Percentiles rank a stretch among this genome's conserved stretches.
Evolutionary conservation across 2,329 filamentous ascomycete species (phyloP).

Genomic region (Passalora sequoiae): DNA sequence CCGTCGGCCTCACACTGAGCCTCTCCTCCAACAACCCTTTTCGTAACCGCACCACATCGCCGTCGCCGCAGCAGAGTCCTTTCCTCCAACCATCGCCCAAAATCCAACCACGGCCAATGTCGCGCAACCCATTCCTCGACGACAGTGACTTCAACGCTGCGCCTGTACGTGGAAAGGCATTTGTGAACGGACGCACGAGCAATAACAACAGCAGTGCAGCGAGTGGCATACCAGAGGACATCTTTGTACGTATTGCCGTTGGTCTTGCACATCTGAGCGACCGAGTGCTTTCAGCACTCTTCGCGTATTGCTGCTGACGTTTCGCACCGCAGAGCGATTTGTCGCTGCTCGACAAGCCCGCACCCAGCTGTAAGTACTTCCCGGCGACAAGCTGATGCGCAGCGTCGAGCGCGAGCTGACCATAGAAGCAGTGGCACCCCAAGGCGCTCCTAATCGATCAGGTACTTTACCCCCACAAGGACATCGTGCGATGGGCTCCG

Average conservation of each 20-base stretch:
- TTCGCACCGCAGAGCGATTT: constrained; percentile 57
- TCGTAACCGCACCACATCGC: constrained; percentile 63
- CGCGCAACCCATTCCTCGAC: constrained; percentile 70
- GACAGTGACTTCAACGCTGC: constrained; percentile 23
- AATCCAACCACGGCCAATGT: constrained; percentile 53
- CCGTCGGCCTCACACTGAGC: constrained; percentile 21
- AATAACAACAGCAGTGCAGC: constrained; percentile 35
- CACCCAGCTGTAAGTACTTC: constrained; percentile 35
- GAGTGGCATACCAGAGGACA: constrained; percentile 56
- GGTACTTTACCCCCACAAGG: constrained; percentile 39
- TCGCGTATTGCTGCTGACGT: constrained; percentile 41
- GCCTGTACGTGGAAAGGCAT: constrained; percentile 19
- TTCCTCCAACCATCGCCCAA: constrained; percentile 45
- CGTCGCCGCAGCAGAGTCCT: constrained; percentile 22
- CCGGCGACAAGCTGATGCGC: too few species aligned
- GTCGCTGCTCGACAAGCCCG: constrained; percentile 57
- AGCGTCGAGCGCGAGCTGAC: too few species aligned
- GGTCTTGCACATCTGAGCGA: constrained; percentile 19
- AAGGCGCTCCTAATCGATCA: constrained; percentile 42
- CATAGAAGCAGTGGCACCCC: constrained; percentile 13
- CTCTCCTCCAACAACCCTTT: constrained; percentile 73
- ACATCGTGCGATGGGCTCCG: constrained; percentile 61
- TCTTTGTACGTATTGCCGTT: constrained; percentile 62
- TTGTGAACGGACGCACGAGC: constrained; percentile 2
- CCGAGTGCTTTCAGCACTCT: constrained; percentile 40